Evolutionary conservation across 257 asterid species (phyloP).

Genomic region (Solanum rostratum): DNA sequence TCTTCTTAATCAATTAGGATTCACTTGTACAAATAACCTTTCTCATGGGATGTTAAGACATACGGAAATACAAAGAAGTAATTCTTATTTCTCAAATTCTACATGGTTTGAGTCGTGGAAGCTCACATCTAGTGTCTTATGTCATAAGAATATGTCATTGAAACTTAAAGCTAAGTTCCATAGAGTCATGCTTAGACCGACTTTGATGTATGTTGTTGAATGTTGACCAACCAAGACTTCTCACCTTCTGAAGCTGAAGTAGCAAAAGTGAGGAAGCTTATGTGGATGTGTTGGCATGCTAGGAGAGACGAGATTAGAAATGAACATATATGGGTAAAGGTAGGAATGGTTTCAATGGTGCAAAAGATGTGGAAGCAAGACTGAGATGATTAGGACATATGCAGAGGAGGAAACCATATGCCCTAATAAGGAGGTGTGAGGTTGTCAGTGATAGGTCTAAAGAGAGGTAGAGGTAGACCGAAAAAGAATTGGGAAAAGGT

Average conservation of each 20-base stretch:
- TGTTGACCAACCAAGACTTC: not conserved
- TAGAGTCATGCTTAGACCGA: not conserved
- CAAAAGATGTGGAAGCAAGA: not conserved
- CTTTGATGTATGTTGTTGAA: not conserved
- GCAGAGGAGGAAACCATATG: not conserved
- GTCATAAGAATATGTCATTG: not conserved
- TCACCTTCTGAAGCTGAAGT: not conserved
- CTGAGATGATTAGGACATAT: not conserved
- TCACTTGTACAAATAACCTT: not conserved
- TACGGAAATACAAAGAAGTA: not conserved
- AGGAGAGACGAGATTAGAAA: not conserved
- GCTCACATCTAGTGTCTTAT: not conserved
- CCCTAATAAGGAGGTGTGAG: not conserved
- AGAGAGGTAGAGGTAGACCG: not conserved
- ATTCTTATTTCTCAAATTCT: not conserved
- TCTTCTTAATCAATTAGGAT: not conserved
- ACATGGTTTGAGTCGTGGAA: not conserved
- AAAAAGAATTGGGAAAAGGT: not conserved
- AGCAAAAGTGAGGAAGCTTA: not conserved
- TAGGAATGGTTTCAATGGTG: slow-evolving; percentile 38
- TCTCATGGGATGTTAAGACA: not conserved
- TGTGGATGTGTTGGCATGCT: not conserved
- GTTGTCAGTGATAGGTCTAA: not conserved
- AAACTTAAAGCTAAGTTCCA: not conserved
- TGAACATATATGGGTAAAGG: slow-evolving; percentile 8